Conservation (phyloP, 2,329 filamentous ascomycete genomes). For the Talaromyces pinophilus region DNA sequence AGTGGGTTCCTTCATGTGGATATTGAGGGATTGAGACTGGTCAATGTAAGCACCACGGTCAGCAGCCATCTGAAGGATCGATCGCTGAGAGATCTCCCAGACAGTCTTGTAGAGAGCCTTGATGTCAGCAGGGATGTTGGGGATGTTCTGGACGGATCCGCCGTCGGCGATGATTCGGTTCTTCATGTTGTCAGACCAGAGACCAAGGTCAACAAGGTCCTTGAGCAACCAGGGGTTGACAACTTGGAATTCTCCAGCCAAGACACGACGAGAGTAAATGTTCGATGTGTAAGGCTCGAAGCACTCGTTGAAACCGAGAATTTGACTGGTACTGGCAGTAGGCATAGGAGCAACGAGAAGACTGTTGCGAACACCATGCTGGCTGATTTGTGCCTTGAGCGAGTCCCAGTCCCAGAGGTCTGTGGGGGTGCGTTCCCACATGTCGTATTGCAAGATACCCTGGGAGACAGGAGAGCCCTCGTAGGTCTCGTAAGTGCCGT, state of each 20-base stretch:
- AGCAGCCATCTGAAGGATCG: slow-evolving; percentile 95
- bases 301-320: slow-evolving; percentile 98
- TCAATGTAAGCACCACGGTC: slow-evolving; percentile 99
- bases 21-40: slow-evolving; percentile 98
- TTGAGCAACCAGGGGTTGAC: slow-evolving; percentile 99
- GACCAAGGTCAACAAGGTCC: slow-evolving; percentile 94
- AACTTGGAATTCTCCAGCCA: slow-evolving; percentile 98
- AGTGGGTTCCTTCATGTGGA: slow-evolving; percentile 98
- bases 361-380: slow-evolving; percentile 93
- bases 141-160: slow-evolving; percentile 93
- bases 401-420: slow-evolving; percentile 95
- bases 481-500: slow-evolving; percentile 86
- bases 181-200: slow-evolving; percentile 99
- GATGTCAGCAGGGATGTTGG: slow-evolving; percentile 93
- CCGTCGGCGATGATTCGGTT: slow-evolving; percentile 98
- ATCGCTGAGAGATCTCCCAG: slow-evolving; percentile 97
- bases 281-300: slow-evolving; percentile 99
- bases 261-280: slow-evolving; percentile 97
- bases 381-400: slow-evolving; percentile 86
- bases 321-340: slow-evolving; percentile 94
- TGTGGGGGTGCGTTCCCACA: slow-evolving; percentile 93
- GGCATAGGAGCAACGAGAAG: slow-evolving; percentile 96
- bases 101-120: slow-evolving; percentile 99
- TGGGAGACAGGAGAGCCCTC: slow-evolving; percentile 91
- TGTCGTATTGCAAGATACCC: slow-evolving; percentile 95